Base-by-base conservation (phyloP, 306 rosid species). In the Adenanthera pavonina region DNA sequence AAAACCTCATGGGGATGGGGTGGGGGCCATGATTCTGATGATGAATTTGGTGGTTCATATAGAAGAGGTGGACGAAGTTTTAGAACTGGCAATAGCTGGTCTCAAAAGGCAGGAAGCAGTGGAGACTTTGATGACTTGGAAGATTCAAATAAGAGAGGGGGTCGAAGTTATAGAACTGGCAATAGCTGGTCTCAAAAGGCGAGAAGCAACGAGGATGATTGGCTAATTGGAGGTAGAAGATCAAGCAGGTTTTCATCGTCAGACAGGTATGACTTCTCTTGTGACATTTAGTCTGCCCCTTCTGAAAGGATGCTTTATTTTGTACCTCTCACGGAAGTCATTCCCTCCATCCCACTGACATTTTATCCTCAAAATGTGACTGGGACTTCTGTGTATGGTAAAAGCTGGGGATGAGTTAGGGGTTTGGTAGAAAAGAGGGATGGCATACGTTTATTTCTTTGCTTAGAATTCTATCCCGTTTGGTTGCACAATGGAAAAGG, bases 141-240 rank as follows among this genome's bases (percentile, higher is more conserved):
- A 74, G 88, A 67, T 46, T 53, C 76, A 44, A 81, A 38, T 69
- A 84, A 85, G 72, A 86, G 90, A 78, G 89, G 91, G 53, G 84
- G 90, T 69, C 80, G 89, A 79, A 86, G 84, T 85, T 80, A 8
- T 84, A 91, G 77, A 83, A 0, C 69, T 75, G 89, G 81, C 80
- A 91, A 74, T 80, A 91, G 90, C 90, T 81, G 92, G 91, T 84
- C 92, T 44, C 87, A 88, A 53, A 69, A 38, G 59, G 78, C 90
- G 70, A 91, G 77, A 88, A 88, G 91, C 83, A 61, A 84, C 14
- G 90, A 82, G 16, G 95, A 88, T 77, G 97, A 93, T 88, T 92
- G 94, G 98, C 89, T 89, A 19, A 90, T 92, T 79, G 97, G 98
- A 81, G 97, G 93, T 38, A 82, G 93, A 84, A 76, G 83, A 74